Evolutionary conservation across 129 eudicot genomes (phyloP), one percentile per base, ranked within the genome.

Genomic region (Deinandra increscens): DNA sequence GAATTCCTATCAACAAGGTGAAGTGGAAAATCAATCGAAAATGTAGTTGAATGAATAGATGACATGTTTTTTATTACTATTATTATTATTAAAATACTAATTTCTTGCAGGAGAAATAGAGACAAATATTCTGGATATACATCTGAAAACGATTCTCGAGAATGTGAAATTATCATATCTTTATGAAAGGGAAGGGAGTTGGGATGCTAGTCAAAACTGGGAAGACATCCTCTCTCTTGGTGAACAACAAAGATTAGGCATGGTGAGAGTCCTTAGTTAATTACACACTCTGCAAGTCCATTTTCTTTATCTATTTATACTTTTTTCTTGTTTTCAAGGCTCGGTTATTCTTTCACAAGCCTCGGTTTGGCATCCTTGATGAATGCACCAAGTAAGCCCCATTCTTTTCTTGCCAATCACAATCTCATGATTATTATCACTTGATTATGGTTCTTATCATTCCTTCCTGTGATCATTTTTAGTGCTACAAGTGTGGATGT

Each of bases 401-500:
- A 31, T 12, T 31, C 64, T 11, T 50, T 49, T 50, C 22, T 18
- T 18, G 26, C 22, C 60, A 9, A 12, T 44, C 37, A 3, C 36
- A 42, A 43, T 54, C 60, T 14, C 69, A n/a, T 76, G 70, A 17
- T 70, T 56, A 14, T 14, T 56, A 12, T 45, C 11, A 11, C 12
- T 17, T 41, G 29, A 11, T 49, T 41, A 13, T 43, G 0, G 1
- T 13, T 39, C 17, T 29, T 38, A 8, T 34, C 9, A 1, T 19
- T 59, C 29, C 4, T 56, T 56, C 9, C 26, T 17, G 17, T 71
- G 12, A 31, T 8, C 41, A n/a, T 60, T 22, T 68, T 14, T 81
- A 93, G 95, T 81, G 97, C 97, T 63, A 93, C 99, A 9, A 93
- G 97, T 81, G 95, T 93, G 45, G 98, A 93, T 69, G 99, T 93